Conservation (phyloP, 2,329 filamentous ascomycete genomes). For the Aspergillus sp. region DNA sequence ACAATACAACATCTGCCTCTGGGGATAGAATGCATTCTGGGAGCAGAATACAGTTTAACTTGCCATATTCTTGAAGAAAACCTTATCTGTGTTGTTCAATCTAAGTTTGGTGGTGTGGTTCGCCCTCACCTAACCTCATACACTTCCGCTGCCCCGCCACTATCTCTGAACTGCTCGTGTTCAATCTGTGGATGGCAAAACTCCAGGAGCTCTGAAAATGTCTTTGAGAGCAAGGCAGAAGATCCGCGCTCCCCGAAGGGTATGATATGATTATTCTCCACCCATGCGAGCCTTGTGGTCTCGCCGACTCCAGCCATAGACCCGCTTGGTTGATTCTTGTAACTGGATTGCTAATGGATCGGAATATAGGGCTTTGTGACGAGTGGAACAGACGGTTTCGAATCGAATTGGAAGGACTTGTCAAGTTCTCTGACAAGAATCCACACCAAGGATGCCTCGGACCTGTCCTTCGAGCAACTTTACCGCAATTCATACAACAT, state of each 20-base stretch:
- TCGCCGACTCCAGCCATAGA: background rate
- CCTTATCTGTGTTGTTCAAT: background rate
- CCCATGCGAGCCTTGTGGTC: background rate
- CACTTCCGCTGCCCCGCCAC: constrained; percentile 6
- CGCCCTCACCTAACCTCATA: constrained; percentile 13
- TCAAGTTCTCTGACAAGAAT: constrained; percentile 79
- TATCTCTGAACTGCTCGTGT: background rate
- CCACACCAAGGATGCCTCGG: constrained; percentile 85
- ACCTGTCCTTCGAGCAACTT: constrained; percentile 89
- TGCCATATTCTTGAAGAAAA: background rate
- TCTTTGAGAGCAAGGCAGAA: constrained; percentile 59
- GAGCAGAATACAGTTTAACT: background rate
- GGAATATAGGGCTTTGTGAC: constrained; percentile 54
- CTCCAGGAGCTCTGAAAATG: constrained; percentile 36
- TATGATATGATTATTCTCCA: constrained; percentile 45
- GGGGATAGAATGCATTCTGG: background rate
- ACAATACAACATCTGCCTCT: background rate
- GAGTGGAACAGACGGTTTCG: constrained; percentile 70
- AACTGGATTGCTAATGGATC: background rate
- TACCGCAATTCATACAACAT: constrained; percentile 95
- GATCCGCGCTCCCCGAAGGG: constrained; percentile 67
- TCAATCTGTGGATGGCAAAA: constrained; percentile 12
- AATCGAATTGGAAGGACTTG: constrained; percentile 78
- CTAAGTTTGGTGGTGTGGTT: background rate
- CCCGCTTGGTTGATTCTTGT: background rate